Base-by-base conservation (phyloP, 306 rosid genomes). In the Chamaecrista fasciculata region DNA sequence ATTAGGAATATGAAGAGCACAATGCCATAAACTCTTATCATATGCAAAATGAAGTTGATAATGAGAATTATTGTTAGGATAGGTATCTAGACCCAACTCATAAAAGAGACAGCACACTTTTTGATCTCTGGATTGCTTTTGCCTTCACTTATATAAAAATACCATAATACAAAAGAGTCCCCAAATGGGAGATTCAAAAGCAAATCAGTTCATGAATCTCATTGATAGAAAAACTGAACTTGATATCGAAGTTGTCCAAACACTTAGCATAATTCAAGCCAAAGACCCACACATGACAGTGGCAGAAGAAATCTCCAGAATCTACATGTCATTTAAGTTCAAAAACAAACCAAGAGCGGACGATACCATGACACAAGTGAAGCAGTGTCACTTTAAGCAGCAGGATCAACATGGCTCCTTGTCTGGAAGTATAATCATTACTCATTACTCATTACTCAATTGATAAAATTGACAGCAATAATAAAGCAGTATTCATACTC, bases 351-450 rank as follows among this genome's bases (percentile, higher is more conserved):
- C 39, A 56, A 28, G 21, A 56, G 40, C 39, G 0, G 40, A 26
- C 21, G 14, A 15, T 28, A 56, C 40, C 39, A 56, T 56, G 62
- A 15, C 23, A 26, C 61, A 7, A 29, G 62, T 28, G 36, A 53
- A 2, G 61, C 36, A 55, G 14, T 7, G 39, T 26, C 28, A 55
- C 39, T 28, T 31, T 55, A 7, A 55, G 62, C 39, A 28, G 39
- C 62, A 55, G 36, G 40, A 28, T 28, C 62, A 37, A 56, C 37
- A 56, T 14, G 62, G 40, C 40, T 56, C 62, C 37, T 5, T 14
- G 62, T 56, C 40, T 56, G 23, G 62, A 36, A 56, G 26, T 56
- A 56, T 34, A 56, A 6, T n/a, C 62, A 28, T 56, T 55, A 55
- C 61, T 14, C 62, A 28, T 56, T 55, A 55, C 61, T 14, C 29